Evolutionary conservation across 1,284 basidiomycete genomes (phyloP).

Genomic region (Ganoderma sinense): DNA sequence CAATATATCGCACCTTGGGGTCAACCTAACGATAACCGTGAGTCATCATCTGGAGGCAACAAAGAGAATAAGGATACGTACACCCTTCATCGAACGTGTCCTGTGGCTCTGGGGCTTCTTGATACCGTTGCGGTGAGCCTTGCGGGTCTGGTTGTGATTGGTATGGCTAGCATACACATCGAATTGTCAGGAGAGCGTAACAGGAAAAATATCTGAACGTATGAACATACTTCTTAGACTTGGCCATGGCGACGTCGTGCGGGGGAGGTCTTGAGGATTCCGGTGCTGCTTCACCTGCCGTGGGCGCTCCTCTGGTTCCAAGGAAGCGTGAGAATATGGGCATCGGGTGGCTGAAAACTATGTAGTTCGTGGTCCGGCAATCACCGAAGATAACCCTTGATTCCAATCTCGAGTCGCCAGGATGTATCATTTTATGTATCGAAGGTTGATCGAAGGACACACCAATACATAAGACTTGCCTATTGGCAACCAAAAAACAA

Average conservation of each 20-base stretch:
- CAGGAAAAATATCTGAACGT: not conserved
- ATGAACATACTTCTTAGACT: constrained; percentile 77
- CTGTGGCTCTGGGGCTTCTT: constrained; percentile 81
- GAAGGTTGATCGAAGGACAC: too few species aligned
- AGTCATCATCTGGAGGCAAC: constrained; percentile 16
- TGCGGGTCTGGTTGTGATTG: constrained; percentile 94
- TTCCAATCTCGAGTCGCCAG: too few species aligned
- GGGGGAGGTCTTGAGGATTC: constrained; percentile 42
- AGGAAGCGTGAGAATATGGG: constrained; percentile 25
- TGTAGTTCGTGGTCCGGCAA: constrained; percentile 37
- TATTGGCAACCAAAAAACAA: not conserved
- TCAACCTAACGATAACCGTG: constrained; percentile 66
- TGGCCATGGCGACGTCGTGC: constrained; percentile 69
- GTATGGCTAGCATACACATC: constrained; percentile 62
- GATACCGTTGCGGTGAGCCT: constrained; percentile 98
- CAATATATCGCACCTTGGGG: constrained; percentile 68
- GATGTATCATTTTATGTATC: too few species aligned
- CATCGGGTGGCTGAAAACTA: constrained; percentile 51
- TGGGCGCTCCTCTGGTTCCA: constrained; percentile 24
- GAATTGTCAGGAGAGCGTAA: not conserved
- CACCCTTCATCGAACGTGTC: constrained; percentile 91
- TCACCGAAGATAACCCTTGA: not conserved
- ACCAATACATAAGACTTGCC: too few species aligned
- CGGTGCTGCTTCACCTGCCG: constrained; percentile 23
- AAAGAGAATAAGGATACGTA: constrained; percentile 51